Base-by-base conservation (phyloP, 2,329 filamentous ascomycete genomes). In the Lomentospora prolificans region DNA sequence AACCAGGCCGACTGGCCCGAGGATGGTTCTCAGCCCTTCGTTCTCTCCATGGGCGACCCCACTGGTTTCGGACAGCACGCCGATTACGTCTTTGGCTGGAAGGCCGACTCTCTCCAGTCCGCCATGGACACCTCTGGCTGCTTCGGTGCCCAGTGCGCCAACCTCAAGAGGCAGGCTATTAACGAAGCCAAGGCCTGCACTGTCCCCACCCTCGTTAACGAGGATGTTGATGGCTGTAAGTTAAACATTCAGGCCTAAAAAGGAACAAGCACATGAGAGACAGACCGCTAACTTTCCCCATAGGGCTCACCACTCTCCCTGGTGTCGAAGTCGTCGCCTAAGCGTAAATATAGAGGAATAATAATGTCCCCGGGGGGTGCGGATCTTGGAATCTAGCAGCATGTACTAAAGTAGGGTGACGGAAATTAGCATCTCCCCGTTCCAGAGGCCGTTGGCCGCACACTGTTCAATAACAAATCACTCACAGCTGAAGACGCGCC, bases 151-250 rank as follows among this genome's bases (percentile, higher is more conserved):
- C 25, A 51, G 27, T 51, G 50, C 27, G 27, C 50, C n/a, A 51
- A 17, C 27, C 50, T 51, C 27, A 51, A 33, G 50, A 51, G 50
- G 27, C 50, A 51, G 50, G 24, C 5, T 24, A 31, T 22, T 19
- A 27, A 17, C 27, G 22, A 28, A 10, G 50, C 50, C 8, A 51
- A 17, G 25, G 22, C 50, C n/a, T 51, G 50, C 50, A 51, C 14
- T 17, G 24, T 31, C n/a, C 55, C 68, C 28, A 74, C 77, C 60
- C 72, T 75, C 60, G 74, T 75, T 12, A 68, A 70, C 28, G 76
- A 79, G 65, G 59, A 71, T 8, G 73, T 77, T 55, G 75, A 77
- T 52, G 76, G 74, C 64, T 76, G 73, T 51, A 51, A 48, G 44
- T 48, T 12, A 12, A 46, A 41, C 9, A 6, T 27, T 19, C 44